Percentiles rank a stretch among this genome's conserved stretches.
These are phyloP conservation scores for Fomitopsis betulina DNA, from an alignment of 1,284 basidiomycete species.

Conservation along the genomic window DNA sequence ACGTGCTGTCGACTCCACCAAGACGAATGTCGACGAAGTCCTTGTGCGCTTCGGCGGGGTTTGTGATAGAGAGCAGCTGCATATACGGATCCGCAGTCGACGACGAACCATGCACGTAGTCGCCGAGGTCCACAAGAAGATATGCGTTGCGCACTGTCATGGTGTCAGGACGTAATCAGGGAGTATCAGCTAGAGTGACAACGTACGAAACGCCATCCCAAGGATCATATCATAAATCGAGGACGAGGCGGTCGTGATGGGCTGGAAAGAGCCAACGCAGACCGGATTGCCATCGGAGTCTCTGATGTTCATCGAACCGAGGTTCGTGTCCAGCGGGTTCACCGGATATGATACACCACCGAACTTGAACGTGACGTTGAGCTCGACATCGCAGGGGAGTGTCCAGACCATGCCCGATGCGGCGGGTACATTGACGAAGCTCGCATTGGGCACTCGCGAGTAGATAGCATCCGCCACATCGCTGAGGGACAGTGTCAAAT, in stretches of 20 bases:
- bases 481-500: slow-evolving; percentile 26
- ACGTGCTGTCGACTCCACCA: slow-evolving; percentile 42
- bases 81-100: slow-evolving; percentile 46
- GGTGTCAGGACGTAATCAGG: slow-evolving; percentile 1
- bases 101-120: slow-evolving; percentile 40
- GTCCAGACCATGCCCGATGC: slow-evolving; percentile 47
- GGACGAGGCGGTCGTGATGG: slow-evolving; percentile 44
- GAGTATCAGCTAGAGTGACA: not conserved
- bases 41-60: slow-evolving; percentile 33
- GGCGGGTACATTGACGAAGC: slow-evolving; percentile 37
- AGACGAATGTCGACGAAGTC: slow-evolving; percentile 53
- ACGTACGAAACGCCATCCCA: slow-evolving; percentile 74
- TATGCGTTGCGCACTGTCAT: slow-evolving; percentile 64
- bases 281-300: slow-evolving; percentile 20
- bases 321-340: slow-evolving; percentile 56
- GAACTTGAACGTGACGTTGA: slow-evolving; percentile 60
- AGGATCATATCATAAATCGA: slow-evolving; percentile 72
- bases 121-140: slow-evolving; percentile 55
- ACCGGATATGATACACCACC: slow-evolving; percentile 48
- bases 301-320: slow-evolving; percentile 21
- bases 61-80: slow-evolving; percentile 53
- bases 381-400: slow-evolving; percentile 53
- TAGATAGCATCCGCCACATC: slow-evolving; percentile 55
- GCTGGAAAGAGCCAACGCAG: slow-evolving; percentile 52
- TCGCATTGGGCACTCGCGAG: slow-evolving; percentile 42